Percentiles rank a stretch among this genome's conserved stretches.
Evolutionary conservation across 2,329 filamentous ascomycete species (phyloP).

Genomic region (Pestalotiopsis sp.): DNA sequence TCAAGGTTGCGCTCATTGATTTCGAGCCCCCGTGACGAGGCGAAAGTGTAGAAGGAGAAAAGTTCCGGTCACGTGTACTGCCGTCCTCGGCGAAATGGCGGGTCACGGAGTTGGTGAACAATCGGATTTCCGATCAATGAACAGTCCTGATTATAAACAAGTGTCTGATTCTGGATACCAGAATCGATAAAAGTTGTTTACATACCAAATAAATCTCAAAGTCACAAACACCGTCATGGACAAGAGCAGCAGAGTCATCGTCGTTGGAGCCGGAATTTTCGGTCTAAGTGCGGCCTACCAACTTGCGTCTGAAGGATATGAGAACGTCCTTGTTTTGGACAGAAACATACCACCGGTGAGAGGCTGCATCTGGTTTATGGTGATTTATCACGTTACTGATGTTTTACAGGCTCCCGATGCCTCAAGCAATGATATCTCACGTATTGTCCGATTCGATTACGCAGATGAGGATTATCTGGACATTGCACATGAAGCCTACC

Average conservation of each 20-base stretch:
- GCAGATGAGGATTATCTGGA: slow-evolving; percentile 29
- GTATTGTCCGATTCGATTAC: slow-evolving; percentile 39
- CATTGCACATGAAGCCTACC: slow-evolving; percentile 30
- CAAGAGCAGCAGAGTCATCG: not conserved
- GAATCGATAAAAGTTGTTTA: not conserved
- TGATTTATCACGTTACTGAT: not conserved
- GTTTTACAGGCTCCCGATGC: slow-evolving; percentile 33
- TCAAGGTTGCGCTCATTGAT: no score
- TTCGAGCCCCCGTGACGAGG: no score
- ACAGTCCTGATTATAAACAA: not conserved
- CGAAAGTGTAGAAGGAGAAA: not conserved
- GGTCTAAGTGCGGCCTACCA: not conserved
- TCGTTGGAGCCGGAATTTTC: not conserved
- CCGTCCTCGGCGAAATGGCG: not conserved
- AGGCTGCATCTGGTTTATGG: not conserved
- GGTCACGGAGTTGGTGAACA: not conserved
- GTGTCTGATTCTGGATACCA: not conserved
- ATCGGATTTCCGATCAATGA: no score
- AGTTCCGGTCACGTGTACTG: not conserved
- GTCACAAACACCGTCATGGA: not conserved
- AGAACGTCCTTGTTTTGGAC: not conserved
- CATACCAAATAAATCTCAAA: not conserved
- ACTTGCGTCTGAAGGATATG: not conserved
- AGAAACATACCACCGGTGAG: not conserved
- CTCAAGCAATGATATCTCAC: slow-evolving; percentile 41